These are phyloP conservation scores for Eucalyptus pauciflora DNA, from an alignment of 345 rosid species.

Conservation along the genomic window DNA sequence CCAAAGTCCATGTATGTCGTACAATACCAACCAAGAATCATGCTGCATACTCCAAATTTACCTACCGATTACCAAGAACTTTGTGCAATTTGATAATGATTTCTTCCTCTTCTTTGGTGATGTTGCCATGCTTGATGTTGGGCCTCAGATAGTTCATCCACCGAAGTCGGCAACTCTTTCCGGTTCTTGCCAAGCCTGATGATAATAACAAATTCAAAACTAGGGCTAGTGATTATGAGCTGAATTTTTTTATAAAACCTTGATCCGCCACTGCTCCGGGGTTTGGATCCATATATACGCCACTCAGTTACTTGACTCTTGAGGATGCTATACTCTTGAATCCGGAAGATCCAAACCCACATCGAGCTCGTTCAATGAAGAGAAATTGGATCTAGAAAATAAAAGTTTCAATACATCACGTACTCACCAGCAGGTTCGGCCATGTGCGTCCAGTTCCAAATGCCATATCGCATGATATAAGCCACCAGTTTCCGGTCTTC, in stretches of 20 bases:
- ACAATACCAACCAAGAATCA: not conserved
- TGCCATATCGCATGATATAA: not conserved
- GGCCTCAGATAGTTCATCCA: conserved; percentile 13
- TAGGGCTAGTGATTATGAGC: not conserved
- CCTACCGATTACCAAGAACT: conserved; percentile 3
- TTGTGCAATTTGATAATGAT: not conserved
- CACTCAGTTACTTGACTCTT: not conserved
- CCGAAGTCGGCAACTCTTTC: conserved; percentile 13
- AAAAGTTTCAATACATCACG: too few species aligned
- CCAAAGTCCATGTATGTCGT: not conserved
- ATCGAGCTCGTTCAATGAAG: not conserved
- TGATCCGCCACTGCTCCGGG: not conserved
- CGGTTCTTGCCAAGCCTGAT: conserved; percentile 1
- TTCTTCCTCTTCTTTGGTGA: conserved; percentile 2
- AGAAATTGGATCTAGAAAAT: not conserved
- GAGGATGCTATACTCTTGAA: not conserved
- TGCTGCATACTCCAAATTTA: not conserved
- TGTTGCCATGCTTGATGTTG: conserved; percentile 1
- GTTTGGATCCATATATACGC: not conserved
- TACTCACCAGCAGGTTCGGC: not conserved
- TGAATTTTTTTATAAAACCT: not conserved
- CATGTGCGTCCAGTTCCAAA: conserved; percentile 11
- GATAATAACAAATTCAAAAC: not conserved
- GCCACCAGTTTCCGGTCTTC: conserved; percentile 2
- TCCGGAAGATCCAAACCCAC: not conserved